Evolutionary conservation across 2,329 filamentous ascomycete genomes (phyloP).

Genomic region (Talaromyces piceae): DNA sequence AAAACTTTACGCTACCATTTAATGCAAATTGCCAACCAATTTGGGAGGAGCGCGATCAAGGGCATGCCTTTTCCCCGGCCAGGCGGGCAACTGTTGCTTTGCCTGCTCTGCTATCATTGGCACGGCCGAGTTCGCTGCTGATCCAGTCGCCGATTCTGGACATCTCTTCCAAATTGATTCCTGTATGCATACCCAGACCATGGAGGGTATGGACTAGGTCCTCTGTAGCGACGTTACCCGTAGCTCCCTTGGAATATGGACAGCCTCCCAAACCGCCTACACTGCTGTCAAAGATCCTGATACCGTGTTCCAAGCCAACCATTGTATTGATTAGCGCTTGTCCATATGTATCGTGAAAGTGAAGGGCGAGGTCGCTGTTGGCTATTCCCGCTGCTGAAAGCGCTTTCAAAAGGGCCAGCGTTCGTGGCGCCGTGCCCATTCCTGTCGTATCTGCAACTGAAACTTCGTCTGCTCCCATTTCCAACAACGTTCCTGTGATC

Average conservation of each 20-base stretch:
- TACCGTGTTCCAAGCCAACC: slow-evolving; percentile 55
- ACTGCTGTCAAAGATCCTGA: slow-evolving; percentile 56
- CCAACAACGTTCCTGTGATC: slow-evolving; percentile 52
- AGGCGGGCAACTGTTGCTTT: slow-evolving; percentile 43
- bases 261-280: slow-evolving; percentile 59
- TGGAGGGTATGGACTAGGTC: slow-evolving; percentile 56
- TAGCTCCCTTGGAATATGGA: slow-evolving; percentile 58
- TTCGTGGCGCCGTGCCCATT: slow-evolving; percentile 59
- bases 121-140: slow-evolving; percentile 44
- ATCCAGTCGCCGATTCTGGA: slow-evolving; percentile 52
- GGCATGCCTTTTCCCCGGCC: slow-evolving; percentile 12
- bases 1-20: not conserved
- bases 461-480: slow-evolving; percentile 60
- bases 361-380: slow-evolving; percentile 53
- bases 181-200: slow-evolving; percentile 53
- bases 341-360: slow-evolving; percentile 62
- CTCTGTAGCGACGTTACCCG: slow-evolving; percentile 59
- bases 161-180: slow-evolving; percentile 49
- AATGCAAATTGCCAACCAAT: not conserved
- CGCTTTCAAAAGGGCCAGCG: slow-evolving; percentile 50
- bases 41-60: slow-evolving; percentile 1
- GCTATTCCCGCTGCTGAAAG: slow-evolving; percentile 54
- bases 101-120: slow-evolving; percentile 48
- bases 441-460: slow-evolving; percentile 60
- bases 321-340: slow-evolving; percentile 58